Percentiles rank a stretch among this genome's conserved stretches.
phyloP scores from a whole-genome alignment of 1,139 yeast genomes.

The Taphrina wiesneri region DNA sequence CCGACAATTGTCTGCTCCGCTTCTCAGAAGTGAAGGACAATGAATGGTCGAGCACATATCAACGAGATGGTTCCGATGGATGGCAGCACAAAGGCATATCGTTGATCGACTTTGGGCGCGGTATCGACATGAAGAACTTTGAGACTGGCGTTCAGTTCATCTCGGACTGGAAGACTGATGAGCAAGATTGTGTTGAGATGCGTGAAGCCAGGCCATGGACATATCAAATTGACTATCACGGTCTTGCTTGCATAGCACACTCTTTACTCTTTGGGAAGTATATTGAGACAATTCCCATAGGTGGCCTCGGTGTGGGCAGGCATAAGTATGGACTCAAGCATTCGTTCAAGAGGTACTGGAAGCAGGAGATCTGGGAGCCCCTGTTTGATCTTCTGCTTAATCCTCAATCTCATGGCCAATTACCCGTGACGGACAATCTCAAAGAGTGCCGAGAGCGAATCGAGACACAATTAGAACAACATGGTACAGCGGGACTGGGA shows the following conservation, averaged over 20 bases:
- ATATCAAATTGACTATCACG: conserved; percentile 82
- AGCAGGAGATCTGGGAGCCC: conserved; percentile 66
- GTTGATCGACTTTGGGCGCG: conserved; percentile 80
- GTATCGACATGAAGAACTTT: conserved; percentile 68
- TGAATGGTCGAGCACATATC: conserved; percentile 43
- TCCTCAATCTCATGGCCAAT: conserved; percentile 47
- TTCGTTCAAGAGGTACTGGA: conserved; percentile 75
- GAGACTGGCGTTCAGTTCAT: conserved; percentile 55
- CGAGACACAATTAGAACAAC: conserved; percentile 52
- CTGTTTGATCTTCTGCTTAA: conserved; percentile 67
- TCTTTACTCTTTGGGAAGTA: conserved; percentile 62
- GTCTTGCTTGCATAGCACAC: conserved; percentile 75
- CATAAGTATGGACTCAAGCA: conserved; percentile 49
- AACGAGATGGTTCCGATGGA: conserved; percentile 48
- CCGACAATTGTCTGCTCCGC: conserved; percentile 82
- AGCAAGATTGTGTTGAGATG: conserved; percentile 79
- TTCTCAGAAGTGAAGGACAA: conserved; percentile 47
- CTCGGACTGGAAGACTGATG: conserved; percentile 64
- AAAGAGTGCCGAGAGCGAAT: conserved; percentile 49
- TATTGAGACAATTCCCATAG: conserved; percentile 51
- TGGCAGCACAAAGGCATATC: conserved; percentile 63
- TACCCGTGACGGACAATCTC: conserved; percentile 52
- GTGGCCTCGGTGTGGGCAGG: conserved; percentile 31
- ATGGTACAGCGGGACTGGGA: conserved; percentile 37
- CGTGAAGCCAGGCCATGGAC: conserved; percentile 65